Evolutionary conservation across 345 rosid genomes (phyloP), one percentile per base, ranked within the genome.

Genomic region (Linum lewisii): DNA sequence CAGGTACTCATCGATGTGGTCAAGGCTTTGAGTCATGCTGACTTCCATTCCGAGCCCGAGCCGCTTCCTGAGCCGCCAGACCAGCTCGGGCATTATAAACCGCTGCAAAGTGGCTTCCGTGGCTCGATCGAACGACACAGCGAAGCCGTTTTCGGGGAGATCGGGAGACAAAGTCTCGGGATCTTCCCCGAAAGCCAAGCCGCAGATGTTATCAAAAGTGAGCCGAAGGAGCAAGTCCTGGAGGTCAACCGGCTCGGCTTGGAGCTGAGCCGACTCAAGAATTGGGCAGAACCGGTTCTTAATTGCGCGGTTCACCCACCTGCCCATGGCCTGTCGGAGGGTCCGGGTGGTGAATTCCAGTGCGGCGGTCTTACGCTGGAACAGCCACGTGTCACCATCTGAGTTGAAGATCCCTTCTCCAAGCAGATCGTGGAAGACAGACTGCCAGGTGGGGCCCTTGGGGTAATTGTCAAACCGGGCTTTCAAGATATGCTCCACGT

Each of bases 341-440:
- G 96, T 85, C 64, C 95, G 62, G 0, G 98, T 88, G 0, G 98
- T 88, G 72, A 91, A 91, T 82, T 91, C 98, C 3, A 88, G 82
- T 10, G 96, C 96, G 0, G 95, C 97, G 0, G 91, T 85, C 66
- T 90, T 90, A 16, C 97, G 82, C 62, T 90, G 97, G 24, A 87
- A 82, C 5, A 87, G 86, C 97, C 97, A 91, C 0, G 91, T 85
- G 18, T 91, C 96, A 7, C 97, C 97, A 24, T 91, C 97, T 62
- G 86, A 82, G 64, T 87, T 87, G 68, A 91, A 91, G 63, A 91
- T 91, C 52, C 97, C 96, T 50, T 88, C 83, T 34, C 95, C 98
- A 20, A 91, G 65, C 15, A 91, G 76, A 68, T 91, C 98, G 51
- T 84, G 95, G 74, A 91, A 88, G 0, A 91, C 96, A 2, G 74